Evolutionary conservation across 2,329 filamentous ascomycete species (phyloP), one percentile per base, ranked within the genome.

Genomic region (Ilyonectria robusta): DNA sequence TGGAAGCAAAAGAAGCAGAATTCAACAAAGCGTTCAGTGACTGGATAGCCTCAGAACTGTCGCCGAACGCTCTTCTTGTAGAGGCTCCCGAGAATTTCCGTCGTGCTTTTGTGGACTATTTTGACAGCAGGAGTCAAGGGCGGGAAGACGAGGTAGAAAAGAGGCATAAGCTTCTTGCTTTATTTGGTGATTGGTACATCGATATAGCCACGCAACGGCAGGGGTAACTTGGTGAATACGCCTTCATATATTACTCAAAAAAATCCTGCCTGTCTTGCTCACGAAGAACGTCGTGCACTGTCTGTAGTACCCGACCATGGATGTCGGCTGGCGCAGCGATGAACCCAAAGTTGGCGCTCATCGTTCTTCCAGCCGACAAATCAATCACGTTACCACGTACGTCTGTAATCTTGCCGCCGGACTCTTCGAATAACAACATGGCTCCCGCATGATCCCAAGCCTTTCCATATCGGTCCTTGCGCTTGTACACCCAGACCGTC

Each of bases 241-340:
- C 31, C 11, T 33, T 9, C 8, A 33, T 33, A 33, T 33, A 33
- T 33, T 33, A 33, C 31, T 33, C 31, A 11, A 33, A 33, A 11
- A 33, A 75, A 0, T 71, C 74, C 0, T 70, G 69, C 23, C 76
- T 75, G 0, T 75, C 70, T 56, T 84, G 74, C 23, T 82, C 78
- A 26, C 61, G 79, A 71, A 97, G 83, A n/a, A 97, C 94, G 69
- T 90, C 88, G 79, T 92, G 92, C 2, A 98, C 95, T 6, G 88
- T 93, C 71, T 89, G 86, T 62, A 89, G 72, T 2, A 89, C 84
- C 2, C 69, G 59, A 0, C 47, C 79, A 66, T 89, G 87, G 7
- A 85, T 57, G 6, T 74, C 75, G 19, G 67, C 76, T 8, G 87
- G 84, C 2, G 87, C 87, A 0, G 86, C 88, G 5, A 89, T 83